Evolutionary conservation across 139 green algal genomes (phyloP), one percentile per base, ranked within the genome.

Genomic region (Coelastrella sp.): DNA sequence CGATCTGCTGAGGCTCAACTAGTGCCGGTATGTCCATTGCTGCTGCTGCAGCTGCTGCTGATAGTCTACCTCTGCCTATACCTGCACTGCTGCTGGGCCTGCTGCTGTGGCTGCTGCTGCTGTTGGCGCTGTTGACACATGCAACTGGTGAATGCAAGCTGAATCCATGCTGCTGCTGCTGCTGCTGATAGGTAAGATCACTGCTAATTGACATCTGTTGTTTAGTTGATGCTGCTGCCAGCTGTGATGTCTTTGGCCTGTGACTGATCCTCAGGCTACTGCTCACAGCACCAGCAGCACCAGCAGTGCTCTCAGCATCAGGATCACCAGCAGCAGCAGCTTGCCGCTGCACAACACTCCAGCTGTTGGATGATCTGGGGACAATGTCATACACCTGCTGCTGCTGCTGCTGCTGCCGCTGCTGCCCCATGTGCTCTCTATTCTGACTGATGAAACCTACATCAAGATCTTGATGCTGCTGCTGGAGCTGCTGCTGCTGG

Each of bases 41-140:
- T 82, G 76, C 76, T 82, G 76, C 76, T 63, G 76, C 27, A 60
- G 76, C 76, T 81, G 74, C 74, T 59, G 74, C n/a, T 80, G 22
- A 11, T 80, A 7, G 35, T 61, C 17, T 14, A n/a, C 6, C 15
- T 8, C 76, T 65, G 76, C 76, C 20, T 5, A 8, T 83, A 7
- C 27, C 56, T 12, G 12, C 59, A 22, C 49, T 83, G 76, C 10
- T 25, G 24, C 35, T 65, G 27, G 25, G 19, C 27, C 76, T 63
- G 7, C 76, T 83, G 76, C 10, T 83, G 27, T 8, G 58, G 20
- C 79, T 84, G 57, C 79, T 57, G 79, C 56, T 84, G 79, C 17
- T 68, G 56, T 25, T 57, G 35, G 14, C 3, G 20, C 0, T 68
- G 4, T 27, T 25, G 14, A 59, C 6, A 7, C 75, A n/a, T 25